A percentile compares a stretch with the other conserved stretches of the same genome.
Evolutionary conservation across 2,329 filamentous ascomycete species (phyloP).

Genomic region (Seiridium unicorne): DNA sequence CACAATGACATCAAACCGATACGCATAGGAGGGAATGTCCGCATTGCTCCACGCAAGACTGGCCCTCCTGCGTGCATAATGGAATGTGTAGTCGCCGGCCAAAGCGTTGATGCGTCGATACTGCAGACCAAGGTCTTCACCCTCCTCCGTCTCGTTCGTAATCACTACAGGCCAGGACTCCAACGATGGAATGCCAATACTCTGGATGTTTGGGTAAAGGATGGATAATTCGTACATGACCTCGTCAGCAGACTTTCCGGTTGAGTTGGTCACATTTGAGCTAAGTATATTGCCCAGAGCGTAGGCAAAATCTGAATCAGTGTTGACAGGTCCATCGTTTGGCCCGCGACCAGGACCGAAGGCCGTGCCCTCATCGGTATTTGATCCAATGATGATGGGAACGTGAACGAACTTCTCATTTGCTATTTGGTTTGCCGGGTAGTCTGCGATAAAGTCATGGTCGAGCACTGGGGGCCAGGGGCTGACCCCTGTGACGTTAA

Average conservation of each 20-base stretch:
- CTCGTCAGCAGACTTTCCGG: constrained; percentile 19
- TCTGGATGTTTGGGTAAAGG: constrained; percentile 30
- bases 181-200: constrained; percentile 31
- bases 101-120: constrained; percentile 27
- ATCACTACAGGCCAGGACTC: constrained; percentile 30
- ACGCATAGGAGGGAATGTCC: constrained; percentile 25
- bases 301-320: constrained; percentile 25
- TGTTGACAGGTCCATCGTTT: constrained; percentile 21
- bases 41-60: constrained; percentile 25
- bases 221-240: constrained; percentile 21
- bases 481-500: constrained; percentile 14
- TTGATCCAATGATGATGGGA: constrained; percentile 26
- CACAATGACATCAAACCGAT: constrained; percentile 30
- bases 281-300: constrained; percentile 8
- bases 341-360: constrained; percentile 14
- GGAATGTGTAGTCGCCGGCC: constrained; percentile 25
- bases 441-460: constrained; percentile 24
- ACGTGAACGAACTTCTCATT: constrained; percentile 25
- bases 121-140: constrained; percentile 23
- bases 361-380: constrained; percentile 28
- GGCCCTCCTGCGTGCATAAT: constrained; percentile 24
- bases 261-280: constrained; percentile 4
- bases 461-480: constrained; percentile 25
- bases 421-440: constrained; percentile 16
- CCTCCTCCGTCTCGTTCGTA: constrained; percentile 21